phyloP scores from a whole-genome alignment of 768 basidiomycete genomes.

The Gymnopilus dilepis region DNA sequence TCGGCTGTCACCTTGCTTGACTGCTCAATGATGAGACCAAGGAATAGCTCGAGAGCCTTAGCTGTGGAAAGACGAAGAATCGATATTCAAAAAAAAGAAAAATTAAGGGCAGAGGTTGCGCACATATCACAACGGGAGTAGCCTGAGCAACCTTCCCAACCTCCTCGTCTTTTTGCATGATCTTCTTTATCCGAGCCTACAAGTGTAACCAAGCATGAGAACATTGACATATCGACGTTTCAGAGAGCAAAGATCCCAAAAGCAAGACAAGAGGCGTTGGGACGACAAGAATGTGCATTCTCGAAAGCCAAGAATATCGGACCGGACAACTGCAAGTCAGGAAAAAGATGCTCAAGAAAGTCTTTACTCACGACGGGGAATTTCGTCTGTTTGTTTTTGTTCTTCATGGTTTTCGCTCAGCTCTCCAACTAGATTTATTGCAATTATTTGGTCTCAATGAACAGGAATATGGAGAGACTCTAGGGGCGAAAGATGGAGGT shows the following conservation, averaged over 20 bases:
- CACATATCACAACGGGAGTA: conserved; percentile 96
- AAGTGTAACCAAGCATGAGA: not conserved
- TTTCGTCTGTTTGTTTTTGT: conserved; percentile 89
- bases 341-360: conserved; percentile 3
- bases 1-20: conserved; percentile 78
- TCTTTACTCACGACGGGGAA: conserved; percentile 79
- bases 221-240: not conserved
- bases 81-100: not conserved
- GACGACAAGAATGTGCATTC: not conserved
- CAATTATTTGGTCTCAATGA: not conserved
- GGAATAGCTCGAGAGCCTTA: conserved; percentile 92
- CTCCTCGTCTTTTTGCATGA: conserved; percentile 99
- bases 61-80: conserved; percentile 50
- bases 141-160: conserved; percentile 98
- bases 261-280: not conserved
- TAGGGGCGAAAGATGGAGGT: not conserved
- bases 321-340: not conserved
- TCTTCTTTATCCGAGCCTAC: conserved; percentile 97
- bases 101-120: conserved; percentile 36
- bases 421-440: not conserved
- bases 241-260: not conserved
- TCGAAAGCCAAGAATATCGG: not conserved
- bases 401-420: conserved; percentile 62
- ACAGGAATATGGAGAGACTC: not conserved
- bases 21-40: conserved; percentile 83